Evolutionary conservation across 345 rosid species (phyloP).

Genomic region (Ailanthus altissimus): DNA sequence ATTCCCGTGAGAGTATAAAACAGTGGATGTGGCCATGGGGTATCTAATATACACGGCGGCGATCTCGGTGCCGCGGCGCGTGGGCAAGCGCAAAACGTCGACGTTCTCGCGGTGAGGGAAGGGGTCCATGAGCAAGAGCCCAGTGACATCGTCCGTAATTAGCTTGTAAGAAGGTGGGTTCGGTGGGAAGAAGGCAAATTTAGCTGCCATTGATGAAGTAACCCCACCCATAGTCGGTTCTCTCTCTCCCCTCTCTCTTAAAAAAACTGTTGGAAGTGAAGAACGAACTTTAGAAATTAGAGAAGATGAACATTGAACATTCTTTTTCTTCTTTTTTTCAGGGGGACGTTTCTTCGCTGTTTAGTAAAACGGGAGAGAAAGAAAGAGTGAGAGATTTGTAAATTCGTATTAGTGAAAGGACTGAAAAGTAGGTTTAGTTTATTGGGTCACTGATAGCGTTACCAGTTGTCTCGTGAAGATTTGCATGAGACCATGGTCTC

Average conservation of each 20-base stretch:
- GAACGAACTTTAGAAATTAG: slow-evolving; percentile 23
- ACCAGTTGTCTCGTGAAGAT: slow-evolving; percentile 21
- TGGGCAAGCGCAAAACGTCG: slow-evolving; percentile 67
- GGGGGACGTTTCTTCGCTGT: background rate
- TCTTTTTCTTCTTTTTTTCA: background rate
- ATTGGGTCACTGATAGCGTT: slow-evolving; percentile 1
- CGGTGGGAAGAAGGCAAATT: slow-evolving; percentile 92
- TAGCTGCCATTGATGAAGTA: slow-evolving; percentile 97
- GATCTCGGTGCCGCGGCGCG: slow-evolving; percentile 80
- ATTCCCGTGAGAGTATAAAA: slow-evolving; percentile 91
- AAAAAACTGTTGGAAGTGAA: background rate
- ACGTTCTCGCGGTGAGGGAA: slow-evolving; percentile 90
- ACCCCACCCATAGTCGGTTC: slow-evolving; percentile 73
- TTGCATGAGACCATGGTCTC: background rate
- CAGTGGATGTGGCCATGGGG: slow-evolving; percentile 88
- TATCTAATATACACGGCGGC: slow-evolving; percentile 76
- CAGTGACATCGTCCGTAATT: slow-evolving; percentile 52
- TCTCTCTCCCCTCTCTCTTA: slow-evolving; percentile 2
- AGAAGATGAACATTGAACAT: slow-evolving; percentile 14
- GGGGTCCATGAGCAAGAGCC: slow-evolving; percentile 64
- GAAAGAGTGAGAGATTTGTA: background rate
- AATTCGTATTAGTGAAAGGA: background rate
- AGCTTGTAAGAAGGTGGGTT: slow-evolving; percentile 90
- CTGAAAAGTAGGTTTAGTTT: background rate
- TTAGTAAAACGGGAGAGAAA: background rate